phyloP scores from a whole-genome alignment of 2,329 filamentous ascomycete genomes.

The Knufia petricola region DNA sequence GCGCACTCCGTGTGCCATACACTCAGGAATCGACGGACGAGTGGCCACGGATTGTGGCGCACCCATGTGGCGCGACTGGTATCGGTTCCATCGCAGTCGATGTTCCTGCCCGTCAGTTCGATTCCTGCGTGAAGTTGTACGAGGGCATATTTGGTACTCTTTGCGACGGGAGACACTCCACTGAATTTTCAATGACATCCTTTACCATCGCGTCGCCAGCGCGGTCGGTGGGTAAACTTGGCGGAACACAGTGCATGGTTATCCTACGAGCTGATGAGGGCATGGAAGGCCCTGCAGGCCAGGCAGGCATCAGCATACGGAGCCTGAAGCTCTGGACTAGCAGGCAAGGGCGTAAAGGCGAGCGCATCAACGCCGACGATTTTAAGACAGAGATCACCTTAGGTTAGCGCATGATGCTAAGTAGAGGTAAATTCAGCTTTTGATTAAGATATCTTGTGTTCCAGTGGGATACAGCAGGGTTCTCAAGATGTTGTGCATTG shows the following conservation, averaged over 20 bases:
- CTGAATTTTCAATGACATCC: background rate
- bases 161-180: slow-evolving; percentile 18
- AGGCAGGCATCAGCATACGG: slow-evolving; percentile 25
- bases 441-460: too few species aligned
- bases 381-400: slow-evolving; percentile 52
- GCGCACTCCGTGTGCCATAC: slow-evolving; percentile 24
- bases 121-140: slow-evolving; percentile 16
- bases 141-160: slow-evolving; percentile 42
- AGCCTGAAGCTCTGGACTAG: slow-evolving; percentile 20
- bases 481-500: too few species aligned
- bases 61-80: slow-evolving; percentile 19
- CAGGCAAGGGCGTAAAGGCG: slow-evolving; percentile 26
- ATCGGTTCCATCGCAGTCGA: slow-evolving; percentile 18
- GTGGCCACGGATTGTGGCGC: slow-evolving; percentile 7
- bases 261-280: background rate
- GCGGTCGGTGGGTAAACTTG: background rate
- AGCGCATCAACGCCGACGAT: background rate
- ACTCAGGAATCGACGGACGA: slow-evolving; percentile 11
- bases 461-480: background rate
- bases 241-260: background rate
- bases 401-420: too few species aligned
- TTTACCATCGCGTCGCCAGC: background rate
- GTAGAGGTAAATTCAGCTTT: too few species aligned
- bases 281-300: slow-evolving; percentile 16
- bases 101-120: slow-evolving; percentile 14